Conservation (phyloP, 2,329 filamentous ascomycete genomes). For the Alternaria incomplexa region DNA sequence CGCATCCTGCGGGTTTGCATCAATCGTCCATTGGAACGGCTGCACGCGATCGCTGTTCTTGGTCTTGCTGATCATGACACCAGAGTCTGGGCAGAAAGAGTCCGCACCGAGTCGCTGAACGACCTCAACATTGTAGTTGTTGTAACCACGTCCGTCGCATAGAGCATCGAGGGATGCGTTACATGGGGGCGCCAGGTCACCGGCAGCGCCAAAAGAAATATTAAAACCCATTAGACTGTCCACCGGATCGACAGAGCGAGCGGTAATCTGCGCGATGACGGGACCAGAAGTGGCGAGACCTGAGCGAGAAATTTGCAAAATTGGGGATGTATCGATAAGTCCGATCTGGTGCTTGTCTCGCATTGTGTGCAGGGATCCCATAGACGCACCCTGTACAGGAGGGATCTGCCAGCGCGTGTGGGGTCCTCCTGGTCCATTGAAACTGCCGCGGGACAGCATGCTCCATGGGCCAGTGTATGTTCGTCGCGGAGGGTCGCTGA, state of each 20-base stretch:
- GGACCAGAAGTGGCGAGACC: constrained; percentile 53
- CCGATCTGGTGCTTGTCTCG: constrained; percentile 61
- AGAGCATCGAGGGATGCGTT: constrained; percentile 51
- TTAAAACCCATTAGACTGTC: constrained; percentile 56
- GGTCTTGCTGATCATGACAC: constrained; percentile 62
- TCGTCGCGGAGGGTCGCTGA: constrained; percentile 53
- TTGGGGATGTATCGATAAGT: constrained; percentile 52
- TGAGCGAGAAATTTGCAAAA: constrained; percentile 55
- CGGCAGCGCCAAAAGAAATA: constrained; percentile 50
- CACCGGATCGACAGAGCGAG: constrained; percentile 54
- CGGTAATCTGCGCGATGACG: constrained; percentile 56
- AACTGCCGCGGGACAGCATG: constrained; percentile 60
- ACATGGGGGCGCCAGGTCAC: constrained; percentile 56
- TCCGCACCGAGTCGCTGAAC: constrained; percentile 62
- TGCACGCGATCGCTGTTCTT: constrained; percentile 51
- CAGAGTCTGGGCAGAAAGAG: constrained; percentile 59
- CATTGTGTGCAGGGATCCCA: constrained; percentile 61
- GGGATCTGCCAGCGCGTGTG: constrained; percentile 62
- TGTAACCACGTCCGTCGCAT: constrained; percentile 60
- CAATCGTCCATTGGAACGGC: constrained; percentile 63
- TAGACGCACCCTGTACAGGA: constrained; percentile 55
- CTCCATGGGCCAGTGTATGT: constrained; percentile 60
- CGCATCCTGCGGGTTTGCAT: constrained; percentile 62
- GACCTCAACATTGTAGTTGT: constrained; percentile 61
- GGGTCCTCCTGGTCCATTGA: constrained; percentile 61